Evolutionary conservation across 805 yeast species (phyloP), one percentile per base, ranked within the genome.

Genomic region (Lachancea meyersii): DNA sequence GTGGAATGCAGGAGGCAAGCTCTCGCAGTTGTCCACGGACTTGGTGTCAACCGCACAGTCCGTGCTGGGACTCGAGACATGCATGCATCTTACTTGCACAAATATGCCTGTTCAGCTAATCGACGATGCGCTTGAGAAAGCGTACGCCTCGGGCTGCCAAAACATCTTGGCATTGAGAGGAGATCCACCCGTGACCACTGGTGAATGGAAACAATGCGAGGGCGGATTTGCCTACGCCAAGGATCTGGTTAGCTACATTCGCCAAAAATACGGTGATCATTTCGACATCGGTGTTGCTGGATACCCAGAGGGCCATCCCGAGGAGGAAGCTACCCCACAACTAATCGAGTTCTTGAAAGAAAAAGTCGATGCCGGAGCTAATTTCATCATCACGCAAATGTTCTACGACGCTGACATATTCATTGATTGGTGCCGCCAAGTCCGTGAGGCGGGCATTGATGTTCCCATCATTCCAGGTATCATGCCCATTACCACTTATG

Each of bases 31-130:
- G 49, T 88, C 98, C 19, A 83, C 88, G 27, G 97, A 93, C 52
- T 82, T 93, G 76, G 94, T 93, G 4, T 77, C 87, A 52, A 87
- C 95, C 2, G 78, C 97, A 1, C 95, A 89, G 53, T 80, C 89
- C 2, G 89, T 87, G 2, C 70, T 89, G 43, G 97, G 97, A 7
- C 70, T 91, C 47, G 97, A 91, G 57, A 91, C 97, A 0, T 93
- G 97, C 62, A 89, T 93, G 96, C 98, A 93, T 64, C 72, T 93
- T 65, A 93, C 98, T 2, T 93, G 98, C 59, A 88, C 97, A 14
- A 91, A 89, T 56, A 93, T 93, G 98, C 78, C 88, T 22, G 70
- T 79, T 22, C 77, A 75, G 31, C 70, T 82, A 49, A 84, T 93
- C 49, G 96, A 89, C 58, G 75, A 79, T 46, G 97, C 98, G 4